These are phyloP conservation scores for Kwoniella bestiolae DNA, from an alignment of 768 basidiomycete species.

Conservation along the genomic window DNA sequence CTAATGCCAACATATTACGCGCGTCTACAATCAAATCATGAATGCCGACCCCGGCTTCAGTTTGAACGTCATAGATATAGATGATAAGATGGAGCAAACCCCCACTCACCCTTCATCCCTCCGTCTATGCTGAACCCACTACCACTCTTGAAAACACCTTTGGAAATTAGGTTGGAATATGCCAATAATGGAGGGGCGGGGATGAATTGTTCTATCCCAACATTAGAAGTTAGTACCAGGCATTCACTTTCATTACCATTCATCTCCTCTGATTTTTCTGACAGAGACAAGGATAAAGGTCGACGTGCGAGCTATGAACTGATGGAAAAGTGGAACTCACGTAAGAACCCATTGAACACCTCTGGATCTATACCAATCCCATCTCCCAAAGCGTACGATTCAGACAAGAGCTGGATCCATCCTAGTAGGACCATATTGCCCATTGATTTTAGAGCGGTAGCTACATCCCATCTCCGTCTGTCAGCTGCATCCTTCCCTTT, in stretches of 20 bases:
- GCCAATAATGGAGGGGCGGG: conserved; percentile 29
- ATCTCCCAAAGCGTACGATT: conserved; percentile 35
- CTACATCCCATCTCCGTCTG: conserved; percentile 2
- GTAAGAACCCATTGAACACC: conserved; percentile 25
- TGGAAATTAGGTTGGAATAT: conserved; percentile 36
- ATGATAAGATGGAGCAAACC: no score
- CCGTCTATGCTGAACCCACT: conserved; percentile 33
- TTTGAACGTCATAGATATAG: no score
- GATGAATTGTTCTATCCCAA: conserved; percentile 33
- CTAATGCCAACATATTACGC: conserved; percentile 33
- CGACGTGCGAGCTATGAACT: not conserved
- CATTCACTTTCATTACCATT: no score
- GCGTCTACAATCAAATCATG: conserved; percentile 27
- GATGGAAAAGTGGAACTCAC: conserved; percentile 18
- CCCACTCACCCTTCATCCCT: conserved; percentile 39
- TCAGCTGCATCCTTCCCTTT: not conserved
- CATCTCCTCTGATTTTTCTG: no score
- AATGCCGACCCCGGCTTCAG: no score
- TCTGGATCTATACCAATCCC: conserved; percentile 29
- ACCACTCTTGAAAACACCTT: conserved; percentile 24
- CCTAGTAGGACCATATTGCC: conserved; percentile 34
- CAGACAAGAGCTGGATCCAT: conserved; percentile 29
- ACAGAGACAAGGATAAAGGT: no score
- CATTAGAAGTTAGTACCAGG: no score
- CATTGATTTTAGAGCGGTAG: conserved; percentile 29